A percentile compares a stretch with the other conserved stretches of the same genome.
Conservation (phyloP, 306 rosid genomes). For the Medicago truncatula region MtrunA17r5.0-ANR NC_053046.1:35475001-35475500, state of each 20-base stretch:
- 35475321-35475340: neutral
- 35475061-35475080: constrained; percentile 48
- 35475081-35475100: constrained; percentile 55
- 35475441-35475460: no score
- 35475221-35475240: constrained; percentile 3
- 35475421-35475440: no score
- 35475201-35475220: constrained; percentile 52
- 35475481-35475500: no score
- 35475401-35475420: no score
- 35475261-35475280: constrained; percentile 49
- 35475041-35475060: constrained; percentile 48
- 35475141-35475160: constrained; percentile 45
- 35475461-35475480: no score
- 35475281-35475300: constrained; percentile 5
- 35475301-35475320: neutral
- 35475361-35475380: no score
- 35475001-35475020: constrained; percentile 47
- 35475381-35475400: no score
- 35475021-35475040: constrained; percentile 71
- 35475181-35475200: constrained; percentile 46
- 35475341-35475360: no score
- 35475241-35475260: neutral
- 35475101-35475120: constrained; percentile 41
- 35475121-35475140: constrained; percentile 43
- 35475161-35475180: constrained; percentile 19